A percentile compares a stretch with the other conserved stretches of the same genome.
These are phyloP conservation scores for Chamaecrista fasciculata DNA, from an alignment of 306 rosid genomes.

Conservation along the genomic window DNA sequence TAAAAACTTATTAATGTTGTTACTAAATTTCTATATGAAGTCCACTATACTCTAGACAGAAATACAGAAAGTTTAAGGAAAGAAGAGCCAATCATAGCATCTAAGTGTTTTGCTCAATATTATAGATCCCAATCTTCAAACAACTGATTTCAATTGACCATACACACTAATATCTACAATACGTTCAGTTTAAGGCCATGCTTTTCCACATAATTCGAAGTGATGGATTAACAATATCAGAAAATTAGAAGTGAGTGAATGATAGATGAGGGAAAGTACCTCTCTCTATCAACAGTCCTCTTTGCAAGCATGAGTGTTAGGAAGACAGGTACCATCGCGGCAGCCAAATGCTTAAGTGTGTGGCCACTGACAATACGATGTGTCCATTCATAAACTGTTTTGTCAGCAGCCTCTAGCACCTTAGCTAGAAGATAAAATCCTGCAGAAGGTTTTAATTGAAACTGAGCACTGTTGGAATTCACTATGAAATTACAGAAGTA, in stretches of 20 bases:
- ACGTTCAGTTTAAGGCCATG: background rate
- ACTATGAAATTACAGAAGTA: background rate
- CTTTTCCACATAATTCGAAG: slow-evolving; percentile 14
- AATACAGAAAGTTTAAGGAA: background rate
- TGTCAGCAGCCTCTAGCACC: slow-evolving; percentile 77
- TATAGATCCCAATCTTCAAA: background rate
- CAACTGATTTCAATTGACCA: slow-evolving; percentile 8
- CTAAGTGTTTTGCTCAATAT: background rate
- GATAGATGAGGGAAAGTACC: slow-evolving; percentile 38
- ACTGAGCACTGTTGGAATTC: slow-evolving; percentile 10
- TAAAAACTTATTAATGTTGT: background rate
- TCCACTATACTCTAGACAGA: background rate
- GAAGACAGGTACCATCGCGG: slow-evolving; percentile 82
- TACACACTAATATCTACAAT: background rate
- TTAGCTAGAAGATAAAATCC: slow-evolving; percentile 84
- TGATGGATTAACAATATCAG: background rate
- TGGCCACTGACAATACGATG: slow-evolving; percentile 82
- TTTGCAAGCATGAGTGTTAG: slow-evolving; percentile 84
- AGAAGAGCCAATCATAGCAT: slow-evolving; percentile 3
- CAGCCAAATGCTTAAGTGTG: slow-evolving; percentile 86
- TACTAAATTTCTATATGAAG: background rate
- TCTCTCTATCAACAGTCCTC: slow-evolving; percentile 55
- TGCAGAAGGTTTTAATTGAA: slow-evolving; percentile 30
- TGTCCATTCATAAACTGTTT: slow-evolving; percentile 57
- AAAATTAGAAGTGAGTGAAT: background rate